phyloP scores from a whole-genome alignment of 495 filamentous ascomycete genomes.

The Friedmanniomyces endolithicus region DNA sequence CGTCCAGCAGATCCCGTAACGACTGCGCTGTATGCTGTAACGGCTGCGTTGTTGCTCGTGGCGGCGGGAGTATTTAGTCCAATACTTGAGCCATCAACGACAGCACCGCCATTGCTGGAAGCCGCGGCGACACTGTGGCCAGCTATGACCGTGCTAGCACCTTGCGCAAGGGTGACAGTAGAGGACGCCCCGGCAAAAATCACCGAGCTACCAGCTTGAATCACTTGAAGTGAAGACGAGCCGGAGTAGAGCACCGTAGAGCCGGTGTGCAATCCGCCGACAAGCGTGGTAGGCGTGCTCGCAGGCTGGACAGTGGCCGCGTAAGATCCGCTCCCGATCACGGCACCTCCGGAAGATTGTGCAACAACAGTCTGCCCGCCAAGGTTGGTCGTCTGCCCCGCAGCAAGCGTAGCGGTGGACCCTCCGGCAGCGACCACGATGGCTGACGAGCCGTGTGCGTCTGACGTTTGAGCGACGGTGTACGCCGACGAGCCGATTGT shows the following conservation, averaged over 20 bases:
- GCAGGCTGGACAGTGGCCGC: not conserved
- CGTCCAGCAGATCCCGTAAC: too few species aligned
- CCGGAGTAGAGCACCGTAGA: not conserved
- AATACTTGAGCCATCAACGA: not conserved
- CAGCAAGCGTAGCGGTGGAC: not conserved
- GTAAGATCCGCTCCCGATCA: not conserved
- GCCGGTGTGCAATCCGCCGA: not conserved
- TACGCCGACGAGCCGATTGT: not conserved
- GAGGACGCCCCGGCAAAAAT: not conserved
- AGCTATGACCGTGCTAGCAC: not conserved
- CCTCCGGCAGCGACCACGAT: not conserved
- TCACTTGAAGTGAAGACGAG: not conserved
- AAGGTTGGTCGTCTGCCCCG: not conserved
- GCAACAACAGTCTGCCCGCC: not conserved
- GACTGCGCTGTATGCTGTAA: not conserved
- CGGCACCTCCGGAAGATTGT: not conserved
- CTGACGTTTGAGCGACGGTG: not conserved
- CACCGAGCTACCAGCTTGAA: not conserved
- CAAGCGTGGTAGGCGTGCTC: not conserved
- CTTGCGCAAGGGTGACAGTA: not conserved
- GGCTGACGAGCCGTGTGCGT: not conserved
- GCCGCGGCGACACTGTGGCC: not conserved
- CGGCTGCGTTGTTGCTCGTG: too few species aligned
- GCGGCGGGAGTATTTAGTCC: not conserved
- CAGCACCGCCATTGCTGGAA: not conserved